Evolutionary conservation across 2,329 filamentous ascomycete genomes (phyloP).

Genomic region (Pseudogymnoascus sp.): DNA sequence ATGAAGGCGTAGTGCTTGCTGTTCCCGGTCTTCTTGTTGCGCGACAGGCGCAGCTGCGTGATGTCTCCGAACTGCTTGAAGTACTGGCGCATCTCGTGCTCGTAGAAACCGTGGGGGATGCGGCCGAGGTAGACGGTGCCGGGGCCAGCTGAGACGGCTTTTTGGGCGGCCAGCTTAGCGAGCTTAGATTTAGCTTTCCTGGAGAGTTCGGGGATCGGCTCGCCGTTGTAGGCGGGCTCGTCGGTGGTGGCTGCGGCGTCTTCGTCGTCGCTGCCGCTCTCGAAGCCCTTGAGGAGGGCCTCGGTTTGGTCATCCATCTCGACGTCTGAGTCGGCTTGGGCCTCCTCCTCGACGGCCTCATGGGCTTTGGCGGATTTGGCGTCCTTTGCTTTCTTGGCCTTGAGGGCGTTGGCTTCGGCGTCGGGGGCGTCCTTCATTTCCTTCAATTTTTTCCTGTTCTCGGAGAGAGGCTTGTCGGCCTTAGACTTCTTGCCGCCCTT

Average conservation of each 20-base stretch:
- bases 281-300: constrained; percentile 46
- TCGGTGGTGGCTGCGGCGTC: not conserved
- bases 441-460: constrained; percentile 17
- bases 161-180: constrained; percentile 32
- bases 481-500: constrained; percentile 15
- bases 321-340: constrained; percentile 30
- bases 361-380: constrained; percentile 14
- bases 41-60: constrained; percentile 67
- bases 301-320: constrained; percentile 40
- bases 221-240: not conserved
- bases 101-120: constrained; percentile 93
- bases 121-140: constrained; percentile 87
- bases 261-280: constrained; percentile 43
- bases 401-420: constrained; percentile 10
- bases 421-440: constrained; percentile 11
- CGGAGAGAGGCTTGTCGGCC: constrained; percentile 9
- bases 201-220: constrained; percentile 3
- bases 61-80: constrained; percentile 90
- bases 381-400: constrained; percentile 20
- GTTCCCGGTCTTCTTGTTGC: constrained; percentile 84
- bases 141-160: constrained; percentile 42
- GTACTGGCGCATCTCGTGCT: constrained; percentile 89
- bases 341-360: constrained; percentile 12
- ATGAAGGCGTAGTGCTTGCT: constrained; percentile 94
- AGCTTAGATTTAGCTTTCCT: constrained; percentile 35